Evolutionary conservation across 2,329 filamentous ascomycete species (phyloP), one percentile per base, ranked within the genome.

Genomic region (Exophiala spinifera): DNA sequence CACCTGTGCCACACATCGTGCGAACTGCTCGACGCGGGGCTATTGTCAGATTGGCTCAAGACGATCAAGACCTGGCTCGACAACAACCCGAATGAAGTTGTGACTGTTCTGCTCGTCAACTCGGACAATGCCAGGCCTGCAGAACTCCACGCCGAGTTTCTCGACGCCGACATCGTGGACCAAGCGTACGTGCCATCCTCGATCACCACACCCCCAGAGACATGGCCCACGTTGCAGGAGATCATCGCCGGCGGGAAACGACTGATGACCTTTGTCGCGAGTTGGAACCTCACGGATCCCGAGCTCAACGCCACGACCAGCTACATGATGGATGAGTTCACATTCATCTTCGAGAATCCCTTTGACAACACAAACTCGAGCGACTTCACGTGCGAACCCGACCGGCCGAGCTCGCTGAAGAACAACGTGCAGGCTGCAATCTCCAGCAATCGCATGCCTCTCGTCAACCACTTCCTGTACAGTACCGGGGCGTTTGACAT

Each of bases 401-500:
- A 87, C 65, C 83, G 89, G 0, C 89, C 89, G 0, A 70, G 77
- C 0, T 69, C 70, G 4, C 72, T 84, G 31, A 68, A 70, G 19
- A 78, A 78, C 46, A 65, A 78, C 14, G 64, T 75, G 1, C 56
- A 67, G 3, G 59, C 67, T 1, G 87, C 86, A 1, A 66, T 87
- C 21, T 66, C 74, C 0, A 76, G 77, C 1, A 80, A 81, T 62
- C 79, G 83, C 63, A 78, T 94, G 68, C 83, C 88, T 21, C 75
- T 94, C 8, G 79, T 89, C 74, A 94, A 94, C 76, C 89, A 94
- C 73, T 92, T 94, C 75, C 79, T 87, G 49, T 73, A 77, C 53
- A 71, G 67, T 4, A 66, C 83, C 19, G 67, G 74, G n/a, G 47
- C 57, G 1, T 69, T 76, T 15, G 76, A 75, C 55, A 80, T 89